phyloP scores from a whole-genome alignment of 2,329 filamentous ascomycete genomes.

The Periconia sp. region DNA sequence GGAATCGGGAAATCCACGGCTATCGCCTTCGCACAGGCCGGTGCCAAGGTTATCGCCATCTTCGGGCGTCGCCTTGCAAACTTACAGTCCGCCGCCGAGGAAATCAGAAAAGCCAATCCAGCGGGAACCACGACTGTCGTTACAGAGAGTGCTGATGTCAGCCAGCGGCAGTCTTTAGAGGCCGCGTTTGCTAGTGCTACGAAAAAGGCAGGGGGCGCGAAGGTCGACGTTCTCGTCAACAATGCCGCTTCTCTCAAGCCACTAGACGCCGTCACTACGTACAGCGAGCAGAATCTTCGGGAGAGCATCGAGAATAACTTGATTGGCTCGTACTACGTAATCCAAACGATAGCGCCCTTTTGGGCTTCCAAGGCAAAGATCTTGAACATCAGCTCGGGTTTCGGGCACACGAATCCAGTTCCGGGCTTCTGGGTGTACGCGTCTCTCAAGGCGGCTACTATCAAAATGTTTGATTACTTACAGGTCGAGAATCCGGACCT shows the following conservation, averaged over 20 bases:
- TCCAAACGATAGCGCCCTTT: slow-evolving; percentile 40
- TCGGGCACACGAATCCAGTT: slow-evolving; percentile 9
- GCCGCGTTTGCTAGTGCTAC: slow-evolving; percentile 34
- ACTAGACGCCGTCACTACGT: slow-evolving; percentile 25
- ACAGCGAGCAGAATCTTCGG: slow-evolving; percentile 38
- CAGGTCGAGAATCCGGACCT: slow-evolving; percentile 9
- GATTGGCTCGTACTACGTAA: slow-evolving; percentile 33
- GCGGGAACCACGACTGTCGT: slow-evolving; percentile 2
- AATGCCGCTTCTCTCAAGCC: slow-evolving; percentile 40
- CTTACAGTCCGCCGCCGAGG: slow-evolving; percentile 6
- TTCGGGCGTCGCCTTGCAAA: slow-evolving; percentile 25
- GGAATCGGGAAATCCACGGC: slow-evolving; percentile 13
- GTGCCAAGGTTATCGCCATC: slow-evolving; percentile 11
- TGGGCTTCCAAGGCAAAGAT: slow-evolving; percentile 33
- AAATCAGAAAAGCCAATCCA: slow-evolving; percentile 8
- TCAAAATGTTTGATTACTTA: slow-evolving; percentile 34
- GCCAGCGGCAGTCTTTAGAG: slow-evolving; percentile 25
- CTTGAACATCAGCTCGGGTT: slow-evolving; percentile 40
- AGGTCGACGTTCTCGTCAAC: slow-evolving; percentile 46
- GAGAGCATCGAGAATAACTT: slow-evolving; percentile 39
- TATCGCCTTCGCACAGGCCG: slow-evolving; percentile 9
- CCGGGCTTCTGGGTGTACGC: slow-evolving; percentile 11
- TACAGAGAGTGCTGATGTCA: slow-evolving; percentile 11
- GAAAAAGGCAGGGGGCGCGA: slow-evolving; percentile 19
- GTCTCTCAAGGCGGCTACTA: slow-evolving; percentile 29